Conservation (phyloP, 345 rosid species). For the Eucalyptus cloeziana region DNA sequence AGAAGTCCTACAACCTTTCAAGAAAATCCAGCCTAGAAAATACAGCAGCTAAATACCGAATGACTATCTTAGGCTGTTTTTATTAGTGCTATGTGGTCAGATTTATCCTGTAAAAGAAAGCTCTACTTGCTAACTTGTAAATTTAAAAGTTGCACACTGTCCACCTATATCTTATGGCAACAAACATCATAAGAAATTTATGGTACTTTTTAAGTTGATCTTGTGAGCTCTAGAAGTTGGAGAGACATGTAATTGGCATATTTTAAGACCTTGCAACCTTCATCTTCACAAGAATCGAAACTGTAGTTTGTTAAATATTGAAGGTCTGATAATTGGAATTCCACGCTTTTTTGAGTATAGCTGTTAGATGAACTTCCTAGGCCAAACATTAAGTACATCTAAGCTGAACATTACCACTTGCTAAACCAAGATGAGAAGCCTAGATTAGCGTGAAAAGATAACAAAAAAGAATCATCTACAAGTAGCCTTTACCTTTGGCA, state of each 20-base stretch:
- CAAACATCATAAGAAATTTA: not conserved
- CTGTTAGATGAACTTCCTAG: not conserved
- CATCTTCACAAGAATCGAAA: not conserved
- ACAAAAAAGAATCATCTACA: not conserved
- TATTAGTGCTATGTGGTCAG: not conserved
- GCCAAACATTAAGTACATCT: not conserved
- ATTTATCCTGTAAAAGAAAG: not conserved
- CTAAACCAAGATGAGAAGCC: not conserved
- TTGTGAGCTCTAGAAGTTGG: not conserved
- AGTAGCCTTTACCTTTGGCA: not conserved
- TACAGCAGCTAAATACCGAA: not conserved
- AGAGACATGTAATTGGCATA: not conserved
- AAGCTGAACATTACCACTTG: not conserved
- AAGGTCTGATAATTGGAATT: not conserved
- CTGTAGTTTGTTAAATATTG: not conserved
- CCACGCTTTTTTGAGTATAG: not conserved
- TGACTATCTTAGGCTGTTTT: not conserved
- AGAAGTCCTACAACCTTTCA: not conserved
- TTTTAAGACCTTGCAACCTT: not conserved
- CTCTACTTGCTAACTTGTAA: not conserved
- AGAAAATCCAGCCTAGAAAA: not conserved
- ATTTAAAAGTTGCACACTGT: not conserved
- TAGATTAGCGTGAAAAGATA: not conserved
- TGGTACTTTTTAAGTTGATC: not conserved
- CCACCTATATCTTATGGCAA: not conserved